These are phyloP conservation scores for Gardenia jasminoides DNA, from an alignment of 257 asterid genomes.

Conservation along the genomic window DNA sequence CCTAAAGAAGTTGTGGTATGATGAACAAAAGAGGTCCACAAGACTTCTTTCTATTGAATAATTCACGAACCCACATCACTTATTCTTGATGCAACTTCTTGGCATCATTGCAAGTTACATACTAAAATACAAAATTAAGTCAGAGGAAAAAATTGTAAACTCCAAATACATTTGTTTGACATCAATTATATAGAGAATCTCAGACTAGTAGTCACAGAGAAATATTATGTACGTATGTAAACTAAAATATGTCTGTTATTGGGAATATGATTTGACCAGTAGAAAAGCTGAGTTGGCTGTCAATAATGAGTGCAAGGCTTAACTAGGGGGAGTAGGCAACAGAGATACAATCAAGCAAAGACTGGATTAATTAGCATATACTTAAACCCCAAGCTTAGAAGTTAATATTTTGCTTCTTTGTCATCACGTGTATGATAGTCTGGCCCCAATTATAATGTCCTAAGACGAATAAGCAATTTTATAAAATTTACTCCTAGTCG, in stretches of 20 bases:
- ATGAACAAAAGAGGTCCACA: conserved; percentile 12
- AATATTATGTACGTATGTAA: not conserved
- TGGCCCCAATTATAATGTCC: too few relatives aligned
- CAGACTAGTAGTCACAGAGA: not conserved
- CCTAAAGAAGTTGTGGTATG: conserved; percentile 12
- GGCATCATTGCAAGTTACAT: not conserved
- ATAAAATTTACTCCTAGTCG: too few relatives aligned
- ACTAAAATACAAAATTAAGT: not conserved
- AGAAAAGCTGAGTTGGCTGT: not conserved
- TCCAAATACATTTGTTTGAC: not conserved
- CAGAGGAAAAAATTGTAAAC: not conserved
- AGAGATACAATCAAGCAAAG: too few relatives aligned
- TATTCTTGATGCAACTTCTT: not conserved
- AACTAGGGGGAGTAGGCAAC: too few relatives aligned
- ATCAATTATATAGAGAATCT: not conserved
- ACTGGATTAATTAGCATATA: too few relatives aligned
- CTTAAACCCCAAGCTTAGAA: too few relatives aligned
- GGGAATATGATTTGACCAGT: not conserved
- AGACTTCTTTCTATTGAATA: not conserved
- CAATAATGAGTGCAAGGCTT: not conserved
- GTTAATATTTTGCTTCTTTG: too few relatives aligned
- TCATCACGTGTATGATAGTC: too few relatives aligned
- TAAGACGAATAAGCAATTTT: too few relatives aligned
- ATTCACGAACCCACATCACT: not conserved
- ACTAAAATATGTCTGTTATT: not conserved